Conservation (phyloP, 768 basidiomycete genomes). For the Butyriboletus loyo region DNA sequence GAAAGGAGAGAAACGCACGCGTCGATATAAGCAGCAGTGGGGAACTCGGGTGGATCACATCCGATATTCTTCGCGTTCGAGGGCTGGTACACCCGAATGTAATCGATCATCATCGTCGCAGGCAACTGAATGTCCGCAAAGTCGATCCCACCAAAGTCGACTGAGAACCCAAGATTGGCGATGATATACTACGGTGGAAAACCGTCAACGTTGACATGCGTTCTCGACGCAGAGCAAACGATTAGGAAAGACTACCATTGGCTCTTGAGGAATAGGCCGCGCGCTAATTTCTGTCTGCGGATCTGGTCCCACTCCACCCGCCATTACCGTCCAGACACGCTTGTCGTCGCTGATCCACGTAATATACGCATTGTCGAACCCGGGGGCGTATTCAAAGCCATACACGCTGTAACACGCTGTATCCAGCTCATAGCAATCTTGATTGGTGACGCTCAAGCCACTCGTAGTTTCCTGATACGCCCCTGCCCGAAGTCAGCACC, state of each 20-base stretch:
- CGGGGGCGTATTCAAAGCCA: constrained; percentile 53
- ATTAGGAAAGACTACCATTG: constrained; percentile 43
- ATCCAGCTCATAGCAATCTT: constrained; percentile 45
- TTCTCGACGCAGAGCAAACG: neutral
- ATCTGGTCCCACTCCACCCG: constrained; percentile 50
- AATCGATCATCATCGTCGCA: constrained; percentile 70
- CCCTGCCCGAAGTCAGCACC: constrained; percentile 16
- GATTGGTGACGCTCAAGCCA: constrained; percentile 34
- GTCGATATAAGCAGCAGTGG: constrained; percentile 75
- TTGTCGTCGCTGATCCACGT: constrained; percentile 63
- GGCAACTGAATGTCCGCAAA: constrained; percentile 53
- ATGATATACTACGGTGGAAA: constrained; percentile 53
- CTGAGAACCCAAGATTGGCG: constrained; percentile 66
- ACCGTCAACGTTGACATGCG: neutral
- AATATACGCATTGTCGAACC: constrained; percentile 56
- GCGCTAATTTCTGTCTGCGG: constrained; percentile 47
- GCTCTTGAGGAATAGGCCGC: constrained; percentile 66
- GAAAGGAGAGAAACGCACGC: constrained; percentile 39
- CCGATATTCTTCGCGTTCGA: constrained; percentile 49
- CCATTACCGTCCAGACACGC: constrained; percentile 55
- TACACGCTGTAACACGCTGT: constrained; percentile 44
- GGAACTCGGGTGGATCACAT: constrained; percentile 68
- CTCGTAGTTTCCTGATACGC: constrained; percentile 42
- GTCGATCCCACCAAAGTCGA: constrained; percentile 66
- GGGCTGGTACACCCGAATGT: constrained; percentile 73